These are phyloP conservation scores for Mycena haematopus DNA, from an alignment of 768 basidiomycete species.

Conservation along the genomic window DNA sequence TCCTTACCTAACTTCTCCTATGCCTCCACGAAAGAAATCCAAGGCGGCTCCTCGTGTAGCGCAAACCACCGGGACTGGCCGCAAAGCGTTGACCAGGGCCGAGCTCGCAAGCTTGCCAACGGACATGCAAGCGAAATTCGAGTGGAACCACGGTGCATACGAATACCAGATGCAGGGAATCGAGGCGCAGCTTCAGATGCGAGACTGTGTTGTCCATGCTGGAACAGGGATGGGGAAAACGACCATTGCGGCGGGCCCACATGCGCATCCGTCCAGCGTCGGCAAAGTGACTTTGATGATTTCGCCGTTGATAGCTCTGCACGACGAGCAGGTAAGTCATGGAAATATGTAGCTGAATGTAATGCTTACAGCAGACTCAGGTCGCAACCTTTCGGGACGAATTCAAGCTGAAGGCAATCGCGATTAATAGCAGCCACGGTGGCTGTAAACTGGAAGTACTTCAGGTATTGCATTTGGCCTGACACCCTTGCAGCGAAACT, in stretches of 20 bases:
- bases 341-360: neutral
- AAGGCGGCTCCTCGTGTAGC: neutral
- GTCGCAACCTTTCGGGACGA: constrained; percentile 39
- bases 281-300: constrained; percentile 44
- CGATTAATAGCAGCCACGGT: constrained; percentile 40
- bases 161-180: constrained; percentile 40
- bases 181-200: constrained; percentile 36
- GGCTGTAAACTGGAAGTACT: constrained; percentile 35
- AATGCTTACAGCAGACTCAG: no score
- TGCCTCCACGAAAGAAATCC: no score
- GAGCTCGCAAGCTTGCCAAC: constrained; percentile 22
- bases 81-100: constrained; percentile 4
- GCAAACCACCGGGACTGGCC: no score
- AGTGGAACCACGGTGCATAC: constrained; percentile 32
- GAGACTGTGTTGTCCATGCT: constrained; percentile 45
- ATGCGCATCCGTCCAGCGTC: constrained; percentile 32
- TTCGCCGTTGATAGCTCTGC: constrained; percentile 45
- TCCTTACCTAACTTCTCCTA: no score
- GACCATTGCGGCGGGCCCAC: constrained; percentile 44
- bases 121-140: constrained; percentile 29
- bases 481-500: no score
- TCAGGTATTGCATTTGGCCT: constrained; percentile 33
- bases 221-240: constrained; percentile 46
- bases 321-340: constrained; percentile 45
- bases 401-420: constrained; percentile 38